These are phyloP conservation scores for Zelonia costaricensis DNA, from an alignment of 208 protist species.

Conservation along the genomic window DNA sequence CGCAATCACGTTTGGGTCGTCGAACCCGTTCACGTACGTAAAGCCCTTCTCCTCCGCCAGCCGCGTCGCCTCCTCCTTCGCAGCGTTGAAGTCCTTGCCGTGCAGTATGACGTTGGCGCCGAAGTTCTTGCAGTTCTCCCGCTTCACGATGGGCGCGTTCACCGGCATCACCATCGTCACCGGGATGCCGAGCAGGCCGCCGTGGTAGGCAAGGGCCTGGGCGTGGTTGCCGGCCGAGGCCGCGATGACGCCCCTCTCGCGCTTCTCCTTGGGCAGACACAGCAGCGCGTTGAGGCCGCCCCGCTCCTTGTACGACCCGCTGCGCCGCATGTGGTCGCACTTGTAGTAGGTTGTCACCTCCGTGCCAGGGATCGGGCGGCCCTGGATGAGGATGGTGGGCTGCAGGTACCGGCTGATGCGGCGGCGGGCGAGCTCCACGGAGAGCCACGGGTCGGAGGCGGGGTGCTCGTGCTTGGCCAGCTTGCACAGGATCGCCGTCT, in stretches of 20 bases:
- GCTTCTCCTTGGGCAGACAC: conserved; percentile 60
- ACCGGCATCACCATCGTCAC: conserved; percentile 93
- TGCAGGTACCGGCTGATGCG: conserved; percentile 39
- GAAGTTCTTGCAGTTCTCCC: conserved; percentile 64
- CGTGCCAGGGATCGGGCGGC: conserved; percentile 36
- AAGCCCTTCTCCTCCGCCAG: conserved; percentile 41
- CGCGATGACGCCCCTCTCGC: conserved; percentile 77
- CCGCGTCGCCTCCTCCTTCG: conserved; percentile 54
- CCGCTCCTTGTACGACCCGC: conserved; percentile 91
- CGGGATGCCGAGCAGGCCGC: conserved; percentile 71
- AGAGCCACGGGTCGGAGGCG: conserved; percentile 39
- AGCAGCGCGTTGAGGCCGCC: conserved; percentile 89
- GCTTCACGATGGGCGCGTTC: conserved; percentile 84
- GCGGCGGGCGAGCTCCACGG: conserved; percentile 44
- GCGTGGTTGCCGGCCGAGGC: conserved; percentile 91
- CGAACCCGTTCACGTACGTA: conserved; percentile 92
- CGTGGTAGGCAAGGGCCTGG: conserved; percentile 90
- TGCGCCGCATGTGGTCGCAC: conserved; percentile 71
- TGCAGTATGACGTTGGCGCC: conserved; percentile 76
- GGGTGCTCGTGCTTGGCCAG: conserved; percentile 19
- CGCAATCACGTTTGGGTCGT: conserved; percentile 83
- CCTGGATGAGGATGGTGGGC: conserved; percentile 40
- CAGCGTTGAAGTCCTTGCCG: conserved; percentile 79
- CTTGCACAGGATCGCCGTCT: conserved; percentile 1
- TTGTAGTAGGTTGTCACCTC: conserved; percentile 56